A percentile compares a stretch with the other conserved stretches of the same genome.
Evolutionary conservation across 2,329 filamentous ascomycete species (phyloP).

Genomic region (Chaetomiaceae sp.): DNA sequence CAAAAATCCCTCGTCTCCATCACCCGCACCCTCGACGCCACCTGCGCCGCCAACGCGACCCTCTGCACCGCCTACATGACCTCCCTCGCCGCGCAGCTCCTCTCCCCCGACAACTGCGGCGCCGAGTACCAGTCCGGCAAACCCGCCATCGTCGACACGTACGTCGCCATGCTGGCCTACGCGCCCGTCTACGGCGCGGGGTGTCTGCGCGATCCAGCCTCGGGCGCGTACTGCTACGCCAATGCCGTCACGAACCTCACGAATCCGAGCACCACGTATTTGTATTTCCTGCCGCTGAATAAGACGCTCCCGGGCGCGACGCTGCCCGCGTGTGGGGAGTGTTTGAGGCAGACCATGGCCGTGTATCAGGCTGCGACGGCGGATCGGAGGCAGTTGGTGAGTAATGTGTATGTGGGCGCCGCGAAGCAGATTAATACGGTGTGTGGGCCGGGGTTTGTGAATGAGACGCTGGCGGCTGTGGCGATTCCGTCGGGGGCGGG

Average conservation of each 20-base stretch:
- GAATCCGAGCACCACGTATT: slow-evolving; percentile 66
- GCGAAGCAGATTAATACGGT: slow-evolving; percentile 68
- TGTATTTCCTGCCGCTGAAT: slow-evolving; percentile 84
- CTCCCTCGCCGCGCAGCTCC: slow-evolving; percentile 61
- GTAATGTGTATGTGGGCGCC: slow-evolving; percentile 63
- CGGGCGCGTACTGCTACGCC: slow-evolving; percentile 73
- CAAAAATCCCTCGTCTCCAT: slow-evolving; percentile 67
- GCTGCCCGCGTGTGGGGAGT: slow-evolving; percentile 70
- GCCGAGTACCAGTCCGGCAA: slow-evolving; percentile 65
- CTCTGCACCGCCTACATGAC: slow-evolving; percentile 64
- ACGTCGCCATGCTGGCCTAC: slow-evolving; percentile 73
- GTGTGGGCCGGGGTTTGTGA: slow-evolving; percentile 56
- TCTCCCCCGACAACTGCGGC: slow-evolving; percentile 60
- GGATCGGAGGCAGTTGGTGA: slow-evolving; percentile 62
- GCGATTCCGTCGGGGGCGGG: slow-evolving; percentile 22
- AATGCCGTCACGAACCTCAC: slow-evolving; percentile 74
- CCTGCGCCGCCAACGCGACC: slow-evolving; percentile 65
- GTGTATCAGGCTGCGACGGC: slow-evolving; percentile 68
- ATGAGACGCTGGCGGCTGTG: slow-evolving; percentile 46
- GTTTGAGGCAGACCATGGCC: slow-evolving; percentile 75
- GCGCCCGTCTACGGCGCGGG: slow-evolving; percentile 72
- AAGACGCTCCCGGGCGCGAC: slow-evolving; percentile 61
- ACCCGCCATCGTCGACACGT: slow-evolving; percentile 67
- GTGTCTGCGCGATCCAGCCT: slow-evolving; percentile 66
- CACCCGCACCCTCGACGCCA: slow-evolving; percentile 71